Base-by-base conservation (phyloP, 768 basidiomycete species). In the Mrakia gelida region DNA sequence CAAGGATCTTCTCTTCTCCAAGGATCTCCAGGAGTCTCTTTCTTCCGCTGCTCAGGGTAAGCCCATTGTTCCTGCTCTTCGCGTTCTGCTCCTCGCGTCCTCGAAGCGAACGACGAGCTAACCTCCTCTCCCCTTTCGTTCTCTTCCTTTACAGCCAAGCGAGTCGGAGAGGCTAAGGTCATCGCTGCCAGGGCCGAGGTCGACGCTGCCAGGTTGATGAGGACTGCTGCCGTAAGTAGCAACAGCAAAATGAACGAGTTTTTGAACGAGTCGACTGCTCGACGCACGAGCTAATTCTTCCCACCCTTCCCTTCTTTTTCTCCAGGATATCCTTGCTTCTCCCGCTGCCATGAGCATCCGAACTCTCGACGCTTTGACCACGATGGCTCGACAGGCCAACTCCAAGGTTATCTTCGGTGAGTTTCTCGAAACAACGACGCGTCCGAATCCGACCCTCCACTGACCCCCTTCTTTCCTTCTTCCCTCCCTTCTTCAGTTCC, bases 341-440 rank as follows among this genome's bases (percentile, higher is more conserved):
- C 94, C 94, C 13, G 95, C 96, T 30, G 96, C 96, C 75, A 97
- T 98, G 94, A 95, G 97, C 85, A 98, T 98, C 84, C 88, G 96
- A 79, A 96, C 98, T 84, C 89, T 98, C 80, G 96, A 99, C 85
- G 93, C 95, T 70, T 88, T 98, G 80, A 94, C 97, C 88, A 88
- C 90, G 82, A 98, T 98, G 95, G 92, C 95, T 70, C 92, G 92
- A 85, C 90, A 89, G 23, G 89, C 92, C n/a, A 87, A 88, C 80
- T 90, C 88, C 88, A 98, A 98, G 85, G 94, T 96, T 81, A 88
- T 98, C 76, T 97, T 98, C 81, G 95, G 43, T 93, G 92, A 18
- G 94, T 94, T 93, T 62, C 59, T 45, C 73, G 80, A 0, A 70
- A 74, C 41, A 62, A 5, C 26, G 3, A 8, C 11, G 28, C 41